Evolutionary conservation across 805 yeast species (phyloP).

Genomic region (Scheffersomyces stipitis): DNA sequence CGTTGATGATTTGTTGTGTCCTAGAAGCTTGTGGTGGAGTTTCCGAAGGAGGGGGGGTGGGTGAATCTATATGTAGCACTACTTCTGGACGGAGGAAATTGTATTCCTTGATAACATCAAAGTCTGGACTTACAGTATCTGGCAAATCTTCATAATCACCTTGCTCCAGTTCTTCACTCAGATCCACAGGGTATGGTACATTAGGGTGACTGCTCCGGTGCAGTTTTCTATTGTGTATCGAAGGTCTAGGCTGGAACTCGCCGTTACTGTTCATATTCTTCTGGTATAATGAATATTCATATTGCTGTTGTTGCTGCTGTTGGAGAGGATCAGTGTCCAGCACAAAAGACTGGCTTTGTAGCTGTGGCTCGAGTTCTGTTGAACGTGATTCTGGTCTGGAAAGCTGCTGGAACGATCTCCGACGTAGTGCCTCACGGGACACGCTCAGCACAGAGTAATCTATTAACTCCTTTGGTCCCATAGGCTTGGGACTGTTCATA

Average conservation of each 20-base stretch:
- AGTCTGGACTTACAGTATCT: neutral
- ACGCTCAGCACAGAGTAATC: conserved; percentile 22
- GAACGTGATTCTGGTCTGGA: conserved; percentile 7
- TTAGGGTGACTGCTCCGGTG: neutral
- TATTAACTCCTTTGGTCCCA: conserved; percentile 41
- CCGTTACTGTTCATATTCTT: neutral
- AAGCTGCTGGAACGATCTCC: conserved; percentile 11
- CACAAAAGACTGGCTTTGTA: no score
- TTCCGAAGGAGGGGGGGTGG: neutral
- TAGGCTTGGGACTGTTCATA: conserved; percentile 35
- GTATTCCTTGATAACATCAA: neutral
- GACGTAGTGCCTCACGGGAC: conserved; percentile 3
- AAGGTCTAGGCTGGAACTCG: neutral
- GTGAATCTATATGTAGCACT: neutral
- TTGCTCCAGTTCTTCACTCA: neutral
- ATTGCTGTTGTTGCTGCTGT: neutral
- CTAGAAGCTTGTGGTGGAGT: neutral
- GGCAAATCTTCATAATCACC: no score
- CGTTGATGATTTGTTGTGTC: conserved; percentile 4
- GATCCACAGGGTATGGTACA: neutral
- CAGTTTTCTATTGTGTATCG: neutral
- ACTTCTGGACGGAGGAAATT: neutral
- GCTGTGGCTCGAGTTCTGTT: no score
- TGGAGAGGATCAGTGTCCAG: neutral
- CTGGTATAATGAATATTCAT: no score